phyloP scores from a whole-genome alignment of 164 flowering plant genomes.

The Kalanchoe fedtschenkoi region DNA sequence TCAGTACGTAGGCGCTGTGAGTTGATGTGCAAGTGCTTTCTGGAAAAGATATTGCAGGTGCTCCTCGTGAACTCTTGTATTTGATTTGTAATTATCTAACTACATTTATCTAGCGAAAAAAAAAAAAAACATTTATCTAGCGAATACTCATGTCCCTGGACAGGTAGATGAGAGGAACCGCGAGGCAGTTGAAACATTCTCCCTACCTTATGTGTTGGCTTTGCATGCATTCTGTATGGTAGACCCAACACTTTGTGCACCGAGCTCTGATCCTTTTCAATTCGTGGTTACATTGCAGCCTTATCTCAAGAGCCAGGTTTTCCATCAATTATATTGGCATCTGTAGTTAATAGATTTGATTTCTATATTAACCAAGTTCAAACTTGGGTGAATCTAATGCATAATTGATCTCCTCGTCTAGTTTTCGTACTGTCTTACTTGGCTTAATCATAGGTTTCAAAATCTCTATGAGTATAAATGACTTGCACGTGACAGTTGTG shows the following conservation, averaged over 20 bases:
- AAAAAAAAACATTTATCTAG: neutral
- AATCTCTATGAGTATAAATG: neutral
- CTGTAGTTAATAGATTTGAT: neutral
- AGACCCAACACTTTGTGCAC: slow-evolving; percentile 88
- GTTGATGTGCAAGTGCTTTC: slow-evolving; percentile 88
- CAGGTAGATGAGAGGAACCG: slow-evolving; percentile 69
- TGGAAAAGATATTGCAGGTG: slow-evolving; percentile 93
- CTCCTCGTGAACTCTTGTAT: neutral
- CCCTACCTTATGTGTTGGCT: slow-evolving; percentile 77
- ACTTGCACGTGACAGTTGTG: too few species aligned
- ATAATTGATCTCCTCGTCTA: too few species aligned
- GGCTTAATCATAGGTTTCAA: too few species aligned
- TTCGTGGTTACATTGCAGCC: slow-evolving; percentile 93
- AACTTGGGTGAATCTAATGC: too few species aligned
- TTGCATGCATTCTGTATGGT: slow-evolving; percentile 92
- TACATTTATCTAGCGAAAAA: too few species aligned
- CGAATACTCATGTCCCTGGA: slow-evolving; percentile 7
- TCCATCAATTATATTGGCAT: neutral
- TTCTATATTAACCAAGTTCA: too few species aligned
- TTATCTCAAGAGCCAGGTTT: slow-evolving; percentile 89
- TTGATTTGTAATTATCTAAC: neutral
- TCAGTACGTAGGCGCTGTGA: slow-evolving; percentile 89
- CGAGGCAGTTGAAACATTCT: slow-evolving; percentile 53
- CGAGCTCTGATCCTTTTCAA: slow-evolving; percentile 90
- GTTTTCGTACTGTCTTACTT: too few species aligned